These are phyloP conservation scores for Tubosaeta sp. DNA, from an alignment of 768 basidiomycete genomes.

Conservation along the genomic window DNA sequence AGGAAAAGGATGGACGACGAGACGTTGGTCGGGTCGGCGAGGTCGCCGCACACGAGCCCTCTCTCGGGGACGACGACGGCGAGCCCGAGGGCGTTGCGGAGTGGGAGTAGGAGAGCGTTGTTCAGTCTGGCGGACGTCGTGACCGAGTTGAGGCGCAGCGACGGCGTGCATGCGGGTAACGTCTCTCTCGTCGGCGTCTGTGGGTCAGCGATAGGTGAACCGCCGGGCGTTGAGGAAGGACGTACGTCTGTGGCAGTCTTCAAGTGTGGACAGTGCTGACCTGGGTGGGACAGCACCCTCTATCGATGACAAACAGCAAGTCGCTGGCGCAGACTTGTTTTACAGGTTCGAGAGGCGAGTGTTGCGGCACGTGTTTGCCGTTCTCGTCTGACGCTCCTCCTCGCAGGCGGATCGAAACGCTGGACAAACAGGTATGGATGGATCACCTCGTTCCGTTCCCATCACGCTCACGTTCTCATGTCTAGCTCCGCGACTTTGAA, in stretches of 20 bases:
- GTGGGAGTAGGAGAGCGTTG: slow-evolving; percentile 31
- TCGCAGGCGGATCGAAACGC: slow-evolving; percentile 39
- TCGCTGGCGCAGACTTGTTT: slow-evolving; percentile 41
- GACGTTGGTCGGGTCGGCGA: slow-evolving; percentile 17
- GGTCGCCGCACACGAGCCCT: slow-evolving; percentile 20
- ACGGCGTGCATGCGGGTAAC: slow-evolving; percentile 27
- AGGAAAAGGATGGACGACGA: slow-evolving; percentile 21
- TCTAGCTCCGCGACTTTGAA: slow-evolving; percentile 50
- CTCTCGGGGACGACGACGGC: slow-evolving; percentile 15
- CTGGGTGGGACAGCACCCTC: slow-evolving; percentile 27
- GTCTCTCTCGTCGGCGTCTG: slow-evolving; percentile 6
- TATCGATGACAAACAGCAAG: slow-evolving; percentile 46
- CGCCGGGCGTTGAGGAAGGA: slow-evolving; percentile 35
- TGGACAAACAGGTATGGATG: slow-evolving; percentile 42
- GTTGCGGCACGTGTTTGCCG: neutral
- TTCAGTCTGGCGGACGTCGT: slow-evolving; percentile 42
- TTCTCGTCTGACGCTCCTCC: neutral
- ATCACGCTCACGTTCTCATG: neutral
- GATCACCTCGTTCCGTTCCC: neutral
- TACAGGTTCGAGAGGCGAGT: slow-evolving; percentile 41
- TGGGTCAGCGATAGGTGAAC: slow-evolving; percentile 26
- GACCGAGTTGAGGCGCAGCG: slow-evolving; percentile 39
- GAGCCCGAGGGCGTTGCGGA: slow-evolving; percentile 8
- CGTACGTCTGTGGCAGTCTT: slow-evolving; percentile 14
- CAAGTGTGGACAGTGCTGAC: neutral